A percentile compares a stretch with the other conserved stretches of the same genome.
Conservation (phyloP, 2,329 filamentous ascomycete genomes). For the Colletotrichum camelliae region DNA sequence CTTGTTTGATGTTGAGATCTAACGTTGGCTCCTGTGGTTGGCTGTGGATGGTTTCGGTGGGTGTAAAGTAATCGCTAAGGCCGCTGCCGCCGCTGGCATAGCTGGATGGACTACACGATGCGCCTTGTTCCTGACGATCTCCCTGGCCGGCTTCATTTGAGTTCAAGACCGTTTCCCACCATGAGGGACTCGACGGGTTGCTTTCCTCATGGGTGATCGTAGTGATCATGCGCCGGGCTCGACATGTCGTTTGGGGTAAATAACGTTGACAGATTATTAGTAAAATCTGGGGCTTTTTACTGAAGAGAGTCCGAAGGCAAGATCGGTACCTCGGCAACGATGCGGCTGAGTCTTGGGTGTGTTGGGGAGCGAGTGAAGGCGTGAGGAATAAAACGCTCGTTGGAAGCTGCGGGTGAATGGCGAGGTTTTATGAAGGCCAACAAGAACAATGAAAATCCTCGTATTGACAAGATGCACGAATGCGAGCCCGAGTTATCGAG, state of each 20-base stretch:
- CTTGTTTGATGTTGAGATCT: background rate
- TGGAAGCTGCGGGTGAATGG: background rate
- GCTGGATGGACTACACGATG: background rate
- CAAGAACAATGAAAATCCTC: background rate
- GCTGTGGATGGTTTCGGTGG: background rate
- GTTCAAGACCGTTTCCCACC: background rate
- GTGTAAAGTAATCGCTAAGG: background rate
- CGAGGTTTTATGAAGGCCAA: background rate
- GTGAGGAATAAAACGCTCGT: background rate
- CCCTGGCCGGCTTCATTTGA: background rate
- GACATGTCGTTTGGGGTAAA: background rate
- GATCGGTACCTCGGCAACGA: background rate
- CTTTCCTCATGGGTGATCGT: background rate
- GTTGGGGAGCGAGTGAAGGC: background rate
- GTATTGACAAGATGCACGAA: background rate
- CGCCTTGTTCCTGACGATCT: background rate
- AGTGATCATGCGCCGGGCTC: background rate
- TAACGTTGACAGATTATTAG: background rate
- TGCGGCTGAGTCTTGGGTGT: background rate
- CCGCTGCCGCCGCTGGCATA: background rate
- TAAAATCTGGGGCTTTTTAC: background rate
- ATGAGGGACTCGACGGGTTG: background rate
- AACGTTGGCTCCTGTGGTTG: background rate
- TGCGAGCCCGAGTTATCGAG: background rate
- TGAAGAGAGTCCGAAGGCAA: background rate